Evolutionary conservation across 352 stramenopile species (phyloP).

Genomic region (Globisporangium spiculum): DNA sequence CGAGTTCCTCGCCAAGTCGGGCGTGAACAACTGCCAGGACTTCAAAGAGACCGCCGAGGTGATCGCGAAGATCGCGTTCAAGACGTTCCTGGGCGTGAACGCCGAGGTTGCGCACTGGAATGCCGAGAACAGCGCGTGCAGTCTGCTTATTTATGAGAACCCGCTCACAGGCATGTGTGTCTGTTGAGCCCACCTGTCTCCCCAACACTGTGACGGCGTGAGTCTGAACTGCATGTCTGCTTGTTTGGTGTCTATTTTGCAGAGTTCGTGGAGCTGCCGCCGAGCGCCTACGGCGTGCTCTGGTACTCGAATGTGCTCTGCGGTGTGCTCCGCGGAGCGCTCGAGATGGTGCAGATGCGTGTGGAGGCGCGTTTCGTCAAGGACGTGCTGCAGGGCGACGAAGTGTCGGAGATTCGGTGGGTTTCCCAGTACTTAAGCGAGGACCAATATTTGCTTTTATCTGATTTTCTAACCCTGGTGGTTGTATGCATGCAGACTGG

Average conservation of each 20-base stretch:
- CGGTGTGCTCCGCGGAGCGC: slow-evolving; percentile 92
- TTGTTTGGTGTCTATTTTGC: slow-evolving; percentile 9
- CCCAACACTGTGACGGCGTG: too few relatives aligned
- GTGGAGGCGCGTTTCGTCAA: slow-evolving; percentile 85
- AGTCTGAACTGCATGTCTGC: not conserved
- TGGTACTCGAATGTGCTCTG: slow-evolving; percentile 97
- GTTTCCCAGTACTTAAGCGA: not conserved
- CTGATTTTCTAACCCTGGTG: too few relatives aligned
- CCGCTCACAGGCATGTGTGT: slow-evolving; percentile 74
- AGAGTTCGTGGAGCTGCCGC: slow-evolving; percentile 91
- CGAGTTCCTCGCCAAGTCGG: slow-evolving; percentile 97
- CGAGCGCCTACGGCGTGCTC: slow-evolving; percentile 85
- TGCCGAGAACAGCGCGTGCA: slow-evolving; percentile 84
- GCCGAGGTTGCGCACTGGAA: slow-evolving; percentile 91
- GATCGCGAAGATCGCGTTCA: slow-evolving; percentile 95
- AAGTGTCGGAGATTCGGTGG: slow-evolving; percentile 83
- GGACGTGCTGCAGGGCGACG: slow-evolving; percentile 81
- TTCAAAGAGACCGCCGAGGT: slow-evolving; percentile 95
- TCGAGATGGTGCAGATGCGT: slow-evolving; percentile 95
- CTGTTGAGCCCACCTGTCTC: too few relatives aligned
- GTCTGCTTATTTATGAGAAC: slow-evolving; percentile 96
- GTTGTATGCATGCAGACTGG: slow-evolving; percentile 34
- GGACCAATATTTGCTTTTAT: not conserved
- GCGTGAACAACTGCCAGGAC: slow-evolving; percentile 74
- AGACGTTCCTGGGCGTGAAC: slow-evolving; percentile 98